These are phyloP conservation scores for Solanum tarapatanum DNA, from an alignment of 257 asterid species.

Conservation along the genomic window DNA sequence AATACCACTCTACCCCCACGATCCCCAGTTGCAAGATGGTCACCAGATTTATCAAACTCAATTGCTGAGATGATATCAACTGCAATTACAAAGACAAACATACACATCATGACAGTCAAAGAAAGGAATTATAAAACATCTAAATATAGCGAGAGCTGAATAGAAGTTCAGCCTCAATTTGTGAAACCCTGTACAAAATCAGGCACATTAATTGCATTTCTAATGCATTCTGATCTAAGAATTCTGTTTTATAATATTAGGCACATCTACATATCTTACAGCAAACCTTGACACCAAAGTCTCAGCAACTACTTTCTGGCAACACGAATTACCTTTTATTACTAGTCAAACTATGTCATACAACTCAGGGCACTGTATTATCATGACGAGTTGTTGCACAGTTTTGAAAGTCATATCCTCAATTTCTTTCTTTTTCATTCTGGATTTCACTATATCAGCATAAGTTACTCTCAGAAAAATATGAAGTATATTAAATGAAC, in stretches of 20 bases:
- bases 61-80: slow-evolving; percentile 80
- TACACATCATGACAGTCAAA: not conserved
- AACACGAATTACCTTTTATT: not conserved
- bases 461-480: not conserved
- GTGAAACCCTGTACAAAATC: not conserved
- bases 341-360: not conserved
- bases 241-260: not conserved
- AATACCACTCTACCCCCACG: slow-evolving; percentile 59
- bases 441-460: not conserved
- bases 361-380: not conserved
- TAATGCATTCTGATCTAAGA: not conserved
- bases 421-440: not conserved
- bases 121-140: not conserved
- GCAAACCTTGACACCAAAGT: not conserved
- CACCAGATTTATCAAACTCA: slow-evolving; percentile 52
- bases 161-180: not conserved
- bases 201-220: not conserved
- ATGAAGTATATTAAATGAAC: not conserved
- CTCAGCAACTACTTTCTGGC: not conserved
- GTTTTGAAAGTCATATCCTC: not conserved
- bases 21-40: slow-evolving; percentile 59
- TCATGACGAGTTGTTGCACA: not conserved
- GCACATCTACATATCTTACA: not conserved
- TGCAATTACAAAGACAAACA: slow-evolving; percentile 13
- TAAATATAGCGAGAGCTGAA: not conserved